Evolutionary conservation across 169 alveolate genomes (phyloP).

Genomic region (Plasmodium falciparum): DNA sequence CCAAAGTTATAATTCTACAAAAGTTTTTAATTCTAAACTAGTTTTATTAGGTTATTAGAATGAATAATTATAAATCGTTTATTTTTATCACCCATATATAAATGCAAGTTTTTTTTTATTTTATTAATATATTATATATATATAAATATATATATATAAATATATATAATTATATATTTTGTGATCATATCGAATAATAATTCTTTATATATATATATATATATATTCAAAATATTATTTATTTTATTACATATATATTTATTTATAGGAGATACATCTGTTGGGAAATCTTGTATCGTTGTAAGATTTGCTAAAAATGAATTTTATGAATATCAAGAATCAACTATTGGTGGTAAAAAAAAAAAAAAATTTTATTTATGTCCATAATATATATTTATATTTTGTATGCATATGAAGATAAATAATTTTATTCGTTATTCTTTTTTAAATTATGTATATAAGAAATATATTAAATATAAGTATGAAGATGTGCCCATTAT

Average conservation of each 20-base stretch:
- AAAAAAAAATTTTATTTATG: not conserved
- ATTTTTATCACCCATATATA: not conserved
- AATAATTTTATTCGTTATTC: not conserved
- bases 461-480: conserved; percentile 1
- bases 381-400: not conserved
- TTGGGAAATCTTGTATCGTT: conserved; percentile 93
- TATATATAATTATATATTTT: too few species aligned
- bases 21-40: conserved; percentile 60
- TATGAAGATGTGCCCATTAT: not conserved
- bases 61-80: not conserved
- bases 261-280: conserved; percentile 93
- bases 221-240: not conserved
- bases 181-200: not conserved
- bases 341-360: conserved; percentile 92
- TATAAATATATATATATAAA: not conserved
- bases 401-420: not conserved
- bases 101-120: not conserved
- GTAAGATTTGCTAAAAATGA: conserved; percentile 89
- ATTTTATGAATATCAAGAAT: conserved; percentile 90
- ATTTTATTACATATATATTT: conserved; percentile 59
- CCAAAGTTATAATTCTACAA: conserved; percentile 51
- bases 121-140: not conserved
- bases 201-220: not conserved
- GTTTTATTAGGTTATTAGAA: conserved; percentile 56
- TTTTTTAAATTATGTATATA: not conserved